phyloP scores from a whole-genome alignment of 352 stramenopile genomes.

The Phytophthora sp. region DNA sequence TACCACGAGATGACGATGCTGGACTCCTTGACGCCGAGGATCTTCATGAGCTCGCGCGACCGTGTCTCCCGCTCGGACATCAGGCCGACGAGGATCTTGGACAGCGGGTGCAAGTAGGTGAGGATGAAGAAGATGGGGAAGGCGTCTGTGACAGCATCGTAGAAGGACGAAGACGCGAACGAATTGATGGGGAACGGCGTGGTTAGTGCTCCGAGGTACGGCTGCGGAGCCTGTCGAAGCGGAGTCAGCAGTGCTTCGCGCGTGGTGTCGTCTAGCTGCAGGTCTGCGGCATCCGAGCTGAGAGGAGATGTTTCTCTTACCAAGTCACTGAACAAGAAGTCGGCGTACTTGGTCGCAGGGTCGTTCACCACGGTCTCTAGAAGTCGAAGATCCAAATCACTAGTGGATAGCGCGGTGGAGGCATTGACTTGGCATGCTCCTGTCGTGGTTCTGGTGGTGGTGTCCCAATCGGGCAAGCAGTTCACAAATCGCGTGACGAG shows the following conservation, averaged over 20 bases:
- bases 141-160: slow-evolving; percentile 39
- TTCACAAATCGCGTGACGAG: slow-evolving; percentile 47
- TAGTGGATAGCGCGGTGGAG: slow-evolving; percentile 7
- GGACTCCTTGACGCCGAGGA: slow-evolving; percentile 40
- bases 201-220: slow-evolving; percentile 31
- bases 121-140: slow-evolving; percentile 39
- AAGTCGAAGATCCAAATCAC: slow-evolving; percentile 20
- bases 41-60: slow-evolving; percentile 38
- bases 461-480: slow-evolving; percentile 48
- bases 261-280: slow-evolving; percentile 20
- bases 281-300: slow-evolving; percentile 1
- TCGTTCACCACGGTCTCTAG: slow-evolving; percentile 34
- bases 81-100: slow-evolving; percentile 36
- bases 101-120: slow-evolving; percentile 33
- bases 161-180: slow-evolving; percentile 30
- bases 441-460: slow-evolving; percentile 15
- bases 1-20: slow-evolving; percentile 50
- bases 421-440: slow-evolving; percentile 22
- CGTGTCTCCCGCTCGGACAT: slow-evolving; percentile 42
- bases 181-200: slow-evolving; percentile 41
- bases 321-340: slow-evolving; percentile 16
- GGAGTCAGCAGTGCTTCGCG: slow-evolving; percentile 32
- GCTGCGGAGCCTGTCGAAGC: slow-evolving; percentile 42
- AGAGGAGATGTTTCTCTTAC: slow-evolving; percentile 20
- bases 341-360: slow-evolving; percentile 24